Evolutionary conservation across 257 asterid species (phyloP), one percentile per base, ranked within the genome.

Genomic region (Solanum tarijense): DNA sequence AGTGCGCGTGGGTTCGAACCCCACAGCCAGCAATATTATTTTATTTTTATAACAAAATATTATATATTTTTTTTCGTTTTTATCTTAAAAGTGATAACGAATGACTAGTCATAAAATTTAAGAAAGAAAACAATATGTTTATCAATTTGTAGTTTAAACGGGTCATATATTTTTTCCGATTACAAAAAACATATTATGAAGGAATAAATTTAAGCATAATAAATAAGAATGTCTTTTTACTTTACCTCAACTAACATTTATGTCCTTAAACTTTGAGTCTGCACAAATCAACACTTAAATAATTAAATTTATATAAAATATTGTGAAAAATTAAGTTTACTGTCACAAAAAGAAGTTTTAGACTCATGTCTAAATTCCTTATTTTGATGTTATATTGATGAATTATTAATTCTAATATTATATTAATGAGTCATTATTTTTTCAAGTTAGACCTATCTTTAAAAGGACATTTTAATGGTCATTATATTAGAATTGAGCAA

Each of bases 1-100:
- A 92, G 95, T 93, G 94, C 96, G 95, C 98, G 91, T 95, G 98
- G 94, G 96, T 95, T 95, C 96, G 96, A 94, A 93, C 95, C 98
- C 98, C 98, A 96, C 91, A 94, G 95, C 96, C 93, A 96, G 96
- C 98, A 46, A 52, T 48, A 5, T 5, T 2, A 5, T 2, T 48
- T 13, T 52, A 5, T 52, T 52, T 2, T 16, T 16, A 52, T 14
- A 52, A 48, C 2, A 16, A 13, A 14, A 46, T 2, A 5, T 52
- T 5, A 43, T 43, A 41, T 41, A 9, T 41, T 1, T 41, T 43
- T 1, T 16, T 18, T 1, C 62, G 23, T 18, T 55, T 52, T 18
- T 20, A 18, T 55, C 25, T 60, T 23, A 9, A 2, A 23, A 23
- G 69, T 27, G 34, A 7, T 16, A 12, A 32, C 7, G n/a, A 52